These are phyloP conservation scores for Trichoderma citrinoviride DNA, from an alignment of 2,329 filamentous ascomycete species.

Conservation along the genomic window DNA sequence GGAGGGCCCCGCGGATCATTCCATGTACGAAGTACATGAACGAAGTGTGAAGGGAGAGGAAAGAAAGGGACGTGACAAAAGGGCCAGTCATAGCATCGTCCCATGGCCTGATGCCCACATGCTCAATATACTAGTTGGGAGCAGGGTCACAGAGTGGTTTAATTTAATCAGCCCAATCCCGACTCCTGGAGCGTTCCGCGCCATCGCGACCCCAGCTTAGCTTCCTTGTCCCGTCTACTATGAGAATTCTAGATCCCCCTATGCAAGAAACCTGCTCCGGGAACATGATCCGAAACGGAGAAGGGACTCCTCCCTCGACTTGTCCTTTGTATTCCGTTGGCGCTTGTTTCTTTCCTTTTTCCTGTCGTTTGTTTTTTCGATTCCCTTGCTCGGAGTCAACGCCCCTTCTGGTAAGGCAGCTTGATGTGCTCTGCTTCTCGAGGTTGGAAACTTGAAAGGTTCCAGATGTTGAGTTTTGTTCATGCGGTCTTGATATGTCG, in stretches of 20 bases:
- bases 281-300: constrained; percentile 6
- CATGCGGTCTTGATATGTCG: neutral
- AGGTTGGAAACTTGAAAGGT: neutral
- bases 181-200: neutral
- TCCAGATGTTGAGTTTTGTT: neutral
- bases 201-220: constrained; percentile 5
- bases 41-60: neutral
- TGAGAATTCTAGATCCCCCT: constrained; percentile 10
- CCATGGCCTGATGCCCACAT: constrained; percentile 5
- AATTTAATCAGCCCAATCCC: constrained; percentile 12
- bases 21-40: neutral
- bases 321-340: neutral
- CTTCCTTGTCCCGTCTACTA: neutral
- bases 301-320: neutral
- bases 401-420: neutral
- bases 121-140: neutral
- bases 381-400: neutral
- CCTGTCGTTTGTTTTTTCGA: neutral
- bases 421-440: neutral
- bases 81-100: neutral
- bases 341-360: neutral
- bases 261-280: constrained; percentile 14
- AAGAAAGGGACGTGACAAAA: neutral
- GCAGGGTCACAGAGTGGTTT: neutral
- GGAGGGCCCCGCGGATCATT: too few relatives aligned